Evolutionary conservation across 805 yeast genomes (phyloP), one percentile per base, ranked within the genome.

Genomic region (Jamesozyma piceae): DNA sequence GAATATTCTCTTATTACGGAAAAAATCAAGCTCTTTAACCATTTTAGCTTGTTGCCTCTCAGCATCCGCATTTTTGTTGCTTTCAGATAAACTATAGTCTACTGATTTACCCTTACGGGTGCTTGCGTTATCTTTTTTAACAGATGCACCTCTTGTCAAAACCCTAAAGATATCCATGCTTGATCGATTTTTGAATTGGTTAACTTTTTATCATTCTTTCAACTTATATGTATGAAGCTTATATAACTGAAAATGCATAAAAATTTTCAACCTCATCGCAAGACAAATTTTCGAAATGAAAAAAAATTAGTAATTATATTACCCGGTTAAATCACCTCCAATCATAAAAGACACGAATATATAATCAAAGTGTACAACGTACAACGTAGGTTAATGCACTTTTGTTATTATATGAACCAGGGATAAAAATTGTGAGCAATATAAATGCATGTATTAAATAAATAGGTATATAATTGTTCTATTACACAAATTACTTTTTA

Each of bases 141-240:
- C 67, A 11, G 79, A 72, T 0, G 97, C 95, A 19, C 97, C 97
- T 56, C 97, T 70, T 0, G 88, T 71, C 30, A 90, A 72, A 2
- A 92, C 79, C 54, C 85, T 72, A 62, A 90, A 92, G 46, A 90
- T 82, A 67, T 90, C 98, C 96, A 88, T 88, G 1, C 4, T 45
- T 9, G 27, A 18, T 19, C 19, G 20, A 4, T 34, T n/a, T n/a
- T n/a, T n/a, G n/a, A n/a, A 9, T 26, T 11, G n/a, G n/a, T n/a
- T n/a, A n/a, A n/a, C n/a, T n/a, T n/a, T n/a, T n/a, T n/a, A n/a
- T n/a, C n/a, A n/a, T n/a, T n/a, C n/a, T n/a, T n/a, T n/a, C n/a
- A n/a, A n/a, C n/a, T n/a, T n/a, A n/a, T n/a, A 24, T 24, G 11
- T 24, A 30, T 14, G 11, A 6, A 14, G 33, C 33, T 30, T 30